These are phyloP conservation scores for Acaromyces ingoldii DNA, from an alignment of 1,284 basidiomycete genomes.

Conservation along the genomic window DNA sequence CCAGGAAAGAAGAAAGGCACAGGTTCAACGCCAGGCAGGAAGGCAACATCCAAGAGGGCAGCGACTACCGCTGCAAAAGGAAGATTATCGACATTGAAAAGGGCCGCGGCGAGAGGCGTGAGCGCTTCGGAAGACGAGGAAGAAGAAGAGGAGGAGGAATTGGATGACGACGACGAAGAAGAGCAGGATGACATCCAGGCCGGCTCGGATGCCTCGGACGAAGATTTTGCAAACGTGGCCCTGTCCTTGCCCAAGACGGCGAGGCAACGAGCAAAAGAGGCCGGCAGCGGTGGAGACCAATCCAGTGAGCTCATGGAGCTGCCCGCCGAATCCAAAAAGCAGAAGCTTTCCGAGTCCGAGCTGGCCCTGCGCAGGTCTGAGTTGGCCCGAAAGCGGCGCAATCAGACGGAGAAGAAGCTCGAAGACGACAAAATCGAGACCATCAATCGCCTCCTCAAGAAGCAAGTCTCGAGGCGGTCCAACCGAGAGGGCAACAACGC, in stretches of 20 bases:
- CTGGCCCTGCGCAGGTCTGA: conserved; percentile 75
- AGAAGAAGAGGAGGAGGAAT: conserved; percentile 5
- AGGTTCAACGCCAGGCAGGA: not conserved
- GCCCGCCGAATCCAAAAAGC: conserved; percentile 59
- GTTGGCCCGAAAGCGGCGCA: conserved; percentile 75
- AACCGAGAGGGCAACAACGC: conserved; percentile 15
- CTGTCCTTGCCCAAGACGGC: conserved; percentile 38
- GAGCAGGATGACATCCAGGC: not conserved
- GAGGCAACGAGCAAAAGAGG: conserved; percentile 37
- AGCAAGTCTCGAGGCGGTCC: conserved; percentile 53
- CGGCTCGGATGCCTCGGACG: conserved; percentile 11
- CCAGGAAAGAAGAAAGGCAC: not conserved
- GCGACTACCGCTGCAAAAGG: not conserved
- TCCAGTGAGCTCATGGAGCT: conserved; percentile 30
- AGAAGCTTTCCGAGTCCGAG: conserved; percentile 74
- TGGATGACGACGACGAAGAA: conserved; percentile 5
- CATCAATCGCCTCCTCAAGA: conserved; percentile 83
- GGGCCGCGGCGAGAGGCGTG: not conserved
- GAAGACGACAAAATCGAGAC: conserved; percentile 81
- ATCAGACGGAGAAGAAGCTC: conserved; percentile 79
- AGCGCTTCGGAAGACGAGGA: conserved; percentile 11
- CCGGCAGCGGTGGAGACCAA: conserved; percentile 12
- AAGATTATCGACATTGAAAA: not conserved
- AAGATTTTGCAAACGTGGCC: conserved; percentile 11
- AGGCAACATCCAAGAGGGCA: conserved; percentile 1